Percentiles rank a stretch among this genome's conserved stretches.
phyloP scores from a whole-genome alignment of 192 early-diverging fungal species.

The Podochytrium sp. region DNA sequence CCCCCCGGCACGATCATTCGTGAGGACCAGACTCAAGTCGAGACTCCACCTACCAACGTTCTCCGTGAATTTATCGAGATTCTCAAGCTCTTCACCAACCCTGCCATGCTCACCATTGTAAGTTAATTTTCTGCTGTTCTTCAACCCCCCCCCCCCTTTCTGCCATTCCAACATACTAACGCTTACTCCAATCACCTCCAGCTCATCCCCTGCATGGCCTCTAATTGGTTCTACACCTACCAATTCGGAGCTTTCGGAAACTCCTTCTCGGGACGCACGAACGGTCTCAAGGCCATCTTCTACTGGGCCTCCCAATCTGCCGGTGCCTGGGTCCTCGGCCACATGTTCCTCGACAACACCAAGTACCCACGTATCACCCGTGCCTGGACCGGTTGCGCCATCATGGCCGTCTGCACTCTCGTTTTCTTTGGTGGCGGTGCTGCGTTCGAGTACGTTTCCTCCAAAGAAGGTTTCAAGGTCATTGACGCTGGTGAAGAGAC shows the following conservation, averaged over 20 bases:
- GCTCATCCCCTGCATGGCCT: slow-evolving; percentile 60
- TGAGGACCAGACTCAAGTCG: slow-evolving; percentile 70
- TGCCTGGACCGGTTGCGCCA: slow-evolving; percentile 58
- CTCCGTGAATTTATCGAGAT: slow-evolving; percentile 56
- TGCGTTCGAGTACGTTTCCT: slow-evolving; percentile 39
- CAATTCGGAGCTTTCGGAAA: slow-evolving; percentile 51
- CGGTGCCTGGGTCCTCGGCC: background rate
- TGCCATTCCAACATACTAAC: background rate
- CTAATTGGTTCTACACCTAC: slow-evolving; percentile 84
- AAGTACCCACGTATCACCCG: slow-evolving; percentile 60
- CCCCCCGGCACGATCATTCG: slow-evolving; percentile 66
- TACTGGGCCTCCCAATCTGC: background rate
- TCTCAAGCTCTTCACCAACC: slow-evolving; percentile 69
- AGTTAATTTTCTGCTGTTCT: background rate
- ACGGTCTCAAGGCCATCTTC: slow-evolving; percentile 8
- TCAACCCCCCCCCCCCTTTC: no score
- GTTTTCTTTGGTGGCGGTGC: slow-evolving; percentile 11
- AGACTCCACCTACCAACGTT: slow-evolving; percentile 70
- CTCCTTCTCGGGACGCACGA: background rate
- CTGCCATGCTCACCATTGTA: slow-evolving; percentile 64
- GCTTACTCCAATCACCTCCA: background rate
- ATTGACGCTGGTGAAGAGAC: slow-evolving; percentile 25
- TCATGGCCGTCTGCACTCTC: slow-evolving; percentile 21
- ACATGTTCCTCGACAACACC: slow-evolving; percentile 2
- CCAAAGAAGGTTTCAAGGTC: slow-evolving; percentile 54